Conservation (phyloP, 345 rosid species). For the Moringa oleifera region DNA sequence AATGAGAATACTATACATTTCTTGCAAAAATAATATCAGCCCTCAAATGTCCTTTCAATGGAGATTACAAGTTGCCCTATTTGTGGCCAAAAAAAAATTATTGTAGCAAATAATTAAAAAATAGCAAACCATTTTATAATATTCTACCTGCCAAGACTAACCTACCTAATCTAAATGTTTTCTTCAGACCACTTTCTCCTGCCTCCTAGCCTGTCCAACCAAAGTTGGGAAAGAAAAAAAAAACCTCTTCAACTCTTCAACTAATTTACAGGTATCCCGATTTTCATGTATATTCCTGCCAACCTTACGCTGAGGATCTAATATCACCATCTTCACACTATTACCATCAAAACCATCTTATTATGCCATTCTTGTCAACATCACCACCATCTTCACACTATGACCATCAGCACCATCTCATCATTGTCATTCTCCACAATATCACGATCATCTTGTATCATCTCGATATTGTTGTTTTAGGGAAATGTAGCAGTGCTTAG, state of each 20-base stretch:
- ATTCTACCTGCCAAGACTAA: slow-evolving; percentile 1
- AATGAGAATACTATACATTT: slow-evolving; percentile 15
- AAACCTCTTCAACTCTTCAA: neutral
- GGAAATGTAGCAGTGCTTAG: too few species aligned
- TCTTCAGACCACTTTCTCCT: neutral
- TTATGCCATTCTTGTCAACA: neutral
- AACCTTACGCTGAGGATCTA: too few species aligned
- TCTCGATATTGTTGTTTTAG: too few species aligned
- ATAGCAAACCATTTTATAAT: slow-evolving; percentile 7
- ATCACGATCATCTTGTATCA: slow-evolving; percentile 15
- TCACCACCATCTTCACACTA: slow-evolving; percentile 22
- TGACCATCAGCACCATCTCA: neutral
- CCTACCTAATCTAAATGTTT: neutral
- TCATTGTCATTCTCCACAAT: neutral
- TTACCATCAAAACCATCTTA: neutral
- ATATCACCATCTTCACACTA: neutral
- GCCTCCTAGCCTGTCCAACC: neutral
- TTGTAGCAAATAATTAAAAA: neutral
- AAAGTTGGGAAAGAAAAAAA: neutral
- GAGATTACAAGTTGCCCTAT: neutral
- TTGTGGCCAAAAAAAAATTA: neutral
- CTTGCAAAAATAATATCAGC: slow-evolving; percentile 14
- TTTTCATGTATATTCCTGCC: too few species aligned
- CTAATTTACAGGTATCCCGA: neutral
- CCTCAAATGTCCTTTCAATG: slow-evolving; percentile 5